Evolutionary conservation across 306 rosid species (phyloP).

Genomic region (Carpinus fangiana): DNA sequence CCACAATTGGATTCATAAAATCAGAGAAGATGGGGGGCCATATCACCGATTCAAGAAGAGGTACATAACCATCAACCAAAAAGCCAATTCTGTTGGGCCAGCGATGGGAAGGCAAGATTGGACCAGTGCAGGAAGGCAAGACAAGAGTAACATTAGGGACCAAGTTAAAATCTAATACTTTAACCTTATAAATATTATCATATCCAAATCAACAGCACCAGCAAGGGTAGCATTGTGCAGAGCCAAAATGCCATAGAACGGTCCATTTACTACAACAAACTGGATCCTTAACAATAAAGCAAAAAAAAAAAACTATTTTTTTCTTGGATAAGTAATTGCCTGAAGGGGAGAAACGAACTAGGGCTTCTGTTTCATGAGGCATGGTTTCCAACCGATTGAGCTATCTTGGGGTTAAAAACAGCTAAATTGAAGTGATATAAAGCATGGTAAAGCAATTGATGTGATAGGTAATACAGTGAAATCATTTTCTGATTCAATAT

Average conservation of each 20-base stretch:
- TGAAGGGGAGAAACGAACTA: too few relatives aligned
- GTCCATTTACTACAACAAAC: background rate
- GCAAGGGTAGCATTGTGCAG: background rate
- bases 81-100: too few relatives aligned
- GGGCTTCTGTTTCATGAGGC: too few relatives aligned
- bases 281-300: background rate
- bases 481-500: slow-evolving; percentile 3
- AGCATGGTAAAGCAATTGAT: background rate
- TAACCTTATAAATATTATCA: background rate
- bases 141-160: too few relatives aligned
- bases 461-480: background rate
- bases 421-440: background rate
- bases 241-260: background rate
- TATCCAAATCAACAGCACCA: background rate
- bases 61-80: too few relatives aligned
- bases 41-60: too few relatives aligned
- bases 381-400: too few relatives aligned
- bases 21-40: too few relatives aligned
- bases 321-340: too few relatives aligned
- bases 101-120: too few relatives aligned
- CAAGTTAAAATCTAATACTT: background rate
- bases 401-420: too few relatives aligned
- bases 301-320: background rate
- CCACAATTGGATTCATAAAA: background rate
- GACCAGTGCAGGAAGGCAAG: too few relatives aligned